A percentile compares a stretch with the other conserved stretches of the same genome.
These are phyloP conservation scores for Nidularia pulvinata DNA, from an alignment of 768 basidiomycete species.

Conservation along the genomic window DNA sequence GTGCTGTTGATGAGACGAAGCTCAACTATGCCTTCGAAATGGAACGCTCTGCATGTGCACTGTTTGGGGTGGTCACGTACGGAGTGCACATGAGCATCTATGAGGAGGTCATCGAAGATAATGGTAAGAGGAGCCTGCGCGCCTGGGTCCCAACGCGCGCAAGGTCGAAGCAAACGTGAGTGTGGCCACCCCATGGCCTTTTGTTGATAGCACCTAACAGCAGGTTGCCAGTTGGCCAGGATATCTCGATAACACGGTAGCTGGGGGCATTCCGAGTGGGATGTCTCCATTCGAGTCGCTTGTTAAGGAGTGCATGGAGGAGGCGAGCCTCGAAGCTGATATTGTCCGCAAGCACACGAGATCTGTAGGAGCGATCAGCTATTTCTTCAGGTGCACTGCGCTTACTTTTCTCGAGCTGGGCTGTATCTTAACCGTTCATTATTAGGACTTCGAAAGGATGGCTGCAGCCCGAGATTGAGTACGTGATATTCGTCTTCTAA, in stretches of 20 bases:
- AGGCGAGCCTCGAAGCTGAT: constrained; percentile 78
- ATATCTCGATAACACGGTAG: constrained; percentile 87
- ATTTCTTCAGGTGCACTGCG: constrained; percentile 65
- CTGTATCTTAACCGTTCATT: background rate
- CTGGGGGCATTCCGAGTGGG: constrained; percentile 89
- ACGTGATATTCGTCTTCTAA: background rate
- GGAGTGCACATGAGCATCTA: constrained; percentile 91
- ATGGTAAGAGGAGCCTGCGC: constrained; percentile 39
- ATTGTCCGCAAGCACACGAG: constrained; percentile 60
- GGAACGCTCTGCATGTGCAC: constrained; percentile 85
- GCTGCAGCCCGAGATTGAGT: constrained; percentile 87
- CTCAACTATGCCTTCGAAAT: constrained; percentile 82
- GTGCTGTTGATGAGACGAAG: constrained; percentile 24
- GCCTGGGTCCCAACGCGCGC: constrained; percentile 92
- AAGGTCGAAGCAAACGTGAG: constrained; percentile 86
- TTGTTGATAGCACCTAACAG: background rate
- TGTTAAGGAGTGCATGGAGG: constrained; percentile 92
- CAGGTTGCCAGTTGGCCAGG: constrained; percentile 71
- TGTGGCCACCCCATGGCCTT: constrained; percentile 8
- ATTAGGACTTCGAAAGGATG: constrained; percentile 65
- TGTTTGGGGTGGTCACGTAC: constrained; percentile 91
- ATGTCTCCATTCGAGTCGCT: constrained; percentile 71
- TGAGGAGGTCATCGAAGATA: constrained; percentile 31
- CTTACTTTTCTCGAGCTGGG: background rate
- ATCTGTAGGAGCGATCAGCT: constrained; percentile 72